phyloP scores from a whole-genome alignment of 2,329 filamentous ascomycete genomes.

The Immersiporthe knoxdaviesiana region DNA sequence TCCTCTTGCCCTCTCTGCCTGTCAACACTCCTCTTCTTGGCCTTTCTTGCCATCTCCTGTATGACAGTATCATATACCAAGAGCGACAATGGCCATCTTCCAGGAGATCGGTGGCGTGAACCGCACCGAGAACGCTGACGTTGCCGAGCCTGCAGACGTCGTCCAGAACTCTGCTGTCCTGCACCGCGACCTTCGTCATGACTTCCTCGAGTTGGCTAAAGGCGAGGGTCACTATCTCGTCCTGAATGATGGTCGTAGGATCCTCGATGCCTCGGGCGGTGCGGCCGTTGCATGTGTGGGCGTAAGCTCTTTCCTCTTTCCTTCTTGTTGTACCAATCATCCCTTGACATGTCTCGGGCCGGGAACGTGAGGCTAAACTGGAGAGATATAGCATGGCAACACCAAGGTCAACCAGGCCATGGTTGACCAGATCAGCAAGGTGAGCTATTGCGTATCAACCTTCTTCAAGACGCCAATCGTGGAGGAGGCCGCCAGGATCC shows the following conservation, averaged over 20 bases:
- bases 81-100: background rate
- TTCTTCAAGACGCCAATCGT: slow-evolving; percentile 47
- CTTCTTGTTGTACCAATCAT: background rate
- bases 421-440: slow-evolving; percentile 43
- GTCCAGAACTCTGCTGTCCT: slow-evolving; percentile 42
- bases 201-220: slow-evolving; percentile 39
- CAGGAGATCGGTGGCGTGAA: background rate
- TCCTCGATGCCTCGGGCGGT: slow-evolving; percentile 51
- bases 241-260: slow-evolving; percentile 44
- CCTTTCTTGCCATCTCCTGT: background rate
- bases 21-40: background rate
- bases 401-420: slow-evolving; percentile 46
- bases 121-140: slow-evolving; percentile 1
- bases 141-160: background rate
- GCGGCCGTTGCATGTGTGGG: slow-evolving; percentile 52
- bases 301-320: slow-evolving; percentile 34
- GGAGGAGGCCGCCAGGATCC: slow-evolving; percentile 44
- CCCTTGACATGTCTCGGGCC: background rate
- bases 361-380: slow-evolving; percentile 8
- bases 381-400: slow-evolving; percentile 41
- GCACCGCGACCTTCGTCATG: slow-evolving; percentile 41
- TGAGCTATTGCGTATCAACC: slow-evolving; percentile 48
- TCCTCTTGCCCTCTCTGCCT: background rate
- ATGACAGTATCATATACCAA: background rate
- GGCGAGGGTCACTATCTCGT: slow-evolving; percentile 45